phyloP scores from a whole-genome alignment of 345 rosid species.

The Kandelia obovata region DNA sequence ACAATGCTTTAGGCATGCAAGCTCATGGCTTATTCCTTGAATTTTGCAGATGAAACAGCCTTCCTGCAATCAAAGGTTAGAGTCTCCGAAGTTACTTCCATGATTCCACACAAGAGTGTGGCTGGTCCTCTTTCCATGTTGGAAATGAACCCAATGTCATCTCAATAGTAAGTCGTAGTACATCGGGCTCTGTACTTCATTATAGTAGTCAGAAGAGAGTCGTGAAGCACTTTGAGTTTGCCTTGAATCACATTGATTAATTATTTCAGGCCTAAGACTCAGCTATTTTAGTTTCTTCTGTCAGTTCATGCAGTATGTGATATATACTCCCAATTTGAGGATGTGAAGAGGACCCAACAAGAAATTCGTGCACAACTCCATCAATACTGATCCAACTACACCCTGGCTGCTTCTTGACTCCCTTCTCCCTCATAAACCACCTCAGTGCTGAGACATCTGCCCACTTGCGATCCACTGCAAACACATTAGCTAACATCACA shows the following conservation, averaged over 20 bases:
- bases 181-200: too few relatives aligned
- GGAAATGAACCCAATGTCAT: neutral
- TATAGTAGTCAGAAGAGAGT: too few relatives aligned
- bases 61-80: too few relatives aligned
- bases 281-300: slow-evolving; percentile 25
- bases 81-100: too few relatives aligned
- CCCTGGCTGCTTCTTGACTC: slow-evolving; percentile 46
- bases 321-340: slow-evolving; percentile 22
- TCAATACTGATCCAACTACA: slow-evolving; percentile 38
- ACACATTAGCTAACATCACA: slow-evolving; percentile 39
- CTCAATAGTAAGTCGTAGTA: too few relatives aligned
- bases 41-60: too few relatives aligned
- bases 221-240: neutral
- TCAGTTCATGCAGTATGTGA: slow-evolving; percentile 22
- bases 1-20: too few relatives aligned
- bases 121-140: too few relatives aligned
- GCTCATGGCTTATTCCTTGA: too few relatives aligned
- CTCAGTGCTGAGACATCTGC: slow-evolving; percentile 31
- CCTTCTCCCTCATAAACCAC: slow-evolving; percentile 38
- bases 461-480: slow-evolving; percentile 37
- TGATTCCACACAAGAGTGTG: too few relatives aligned
- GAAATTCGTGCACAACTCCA: slow-evolving; percentile 38
- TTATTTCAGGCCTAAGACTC: neutral
- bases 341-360: slow-evolving; percentile 27
- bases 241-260: neutral